Evolutionary conservation across 331 rosid genomes (phyloP).

Genomic region (Malus hybrid): DNA sequence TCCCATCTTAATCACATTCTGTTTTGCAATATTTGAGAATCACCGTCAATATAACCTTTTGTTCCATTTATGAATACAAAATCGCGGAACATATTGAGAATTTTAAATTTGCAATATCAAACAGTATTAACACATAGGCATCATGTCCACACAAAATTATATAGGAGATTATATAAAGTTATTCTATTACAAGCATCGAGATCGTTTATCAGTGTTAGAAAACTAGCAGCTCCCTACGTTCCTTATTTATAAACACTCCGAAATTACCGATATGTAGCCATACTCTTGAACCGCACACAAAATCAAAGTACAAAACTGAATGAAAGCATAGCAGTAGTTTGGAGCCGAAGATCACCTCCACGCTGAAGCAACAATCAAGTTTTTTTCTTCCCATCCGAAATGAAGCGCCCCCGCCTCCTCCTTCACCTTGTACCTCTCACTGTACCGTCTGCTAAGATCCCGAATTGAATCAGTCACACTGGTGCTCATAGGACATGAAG

Average conservation of each 20-base stretch:
- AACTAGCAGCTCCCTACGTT: constrained; percentile 7
- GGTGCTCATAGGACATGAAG: constrained; percentile 43
- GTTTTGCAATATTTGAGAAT: no score
- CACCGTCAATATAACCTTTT: no score
- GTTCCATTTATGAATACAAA: no score
- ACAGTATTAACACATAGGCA: no score
- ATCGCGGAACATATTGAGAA: no score
- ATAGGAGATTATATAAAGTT: background rate
- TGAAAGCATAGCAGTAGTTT: constrained; percentile 1
- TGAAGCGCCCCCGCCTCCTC: constrained; percentile 76
- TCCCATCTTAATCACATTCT: no score
- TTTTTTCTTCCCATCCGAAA: constrained; percentile 94
- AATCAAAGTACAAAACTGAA: constrained; percentile 16
- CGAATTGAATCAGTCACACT: constrained; percentile 35
- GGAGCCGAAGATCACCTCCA: constrained; percentile 52
- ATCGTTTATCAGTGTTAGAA: constrained; percentile 13
- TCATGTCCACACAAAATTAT: no score
- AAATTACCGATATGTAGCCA: background rate
- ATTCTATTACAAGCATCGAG: background rate
- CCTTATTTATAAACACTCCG: constrained; percentile 17
- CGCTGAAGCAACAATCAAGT: constrained; percentile 83
- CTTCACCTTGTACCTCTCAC: constrained; percentile 62
- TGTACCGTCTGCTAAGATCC: constrained; percentile 44
- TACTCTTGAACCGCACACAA: constrained; percentile 19
- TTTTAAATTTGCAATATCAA: no score